Evolutionary conservation across 768 basidiomycete genomes (phyloP).

Genomic region (Solioccasus polychromus): DNA sequence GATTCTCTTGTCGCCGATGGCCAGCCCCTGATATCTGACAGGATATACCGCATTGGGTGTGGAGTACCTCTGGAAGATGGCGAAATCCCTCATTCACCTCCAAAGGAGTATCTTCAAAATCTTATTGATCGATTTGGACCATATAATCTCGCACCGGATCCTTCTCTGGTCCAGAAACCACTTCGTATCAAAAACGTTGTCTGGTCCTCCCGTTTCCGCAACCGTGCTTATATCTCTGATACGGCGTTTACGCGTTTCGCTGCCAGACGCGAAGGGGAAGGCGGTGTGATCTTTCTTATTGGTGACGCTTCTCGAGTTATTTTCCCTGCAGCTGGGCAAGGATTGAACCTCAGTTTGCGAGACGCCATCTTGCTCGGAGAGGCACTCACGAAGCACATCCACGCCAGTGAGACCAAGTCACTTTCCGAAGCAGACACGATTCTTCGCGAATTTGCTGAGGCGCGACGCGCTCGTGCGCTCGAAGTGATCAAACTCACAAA

Average conservation of each 20-base stretch:
- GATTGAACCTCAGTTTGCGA: neutral
- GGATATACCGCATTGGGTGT: constrained; percentile 38
- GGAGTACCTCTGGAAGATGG: constrained; percentile 29
- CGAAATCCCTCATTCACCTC: constrained; percentile 32
- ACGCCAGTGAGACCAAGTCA: neutral
- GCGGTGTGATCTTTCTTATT: neutral
- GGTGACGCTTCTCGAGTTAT: neutral
- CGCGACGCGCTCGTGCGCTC: neutral
- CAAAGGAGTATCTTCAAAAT: constrained; percentile 39
- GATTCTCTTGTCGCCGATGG: constrained; percentile 14
- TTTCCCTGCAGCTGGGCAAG: neutral
- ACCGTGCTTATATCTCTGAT: neutral
- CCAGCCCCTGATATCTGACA: neutral
- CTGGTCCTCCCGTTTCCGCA: neutral
- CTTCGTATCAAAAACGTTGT: neutral
- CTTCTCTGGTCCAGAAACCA: constrained; percentile 20
- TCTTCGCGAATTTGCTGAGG: neutral
- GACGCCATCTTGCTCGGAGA: neutral
- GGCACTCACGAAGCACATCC: neutral
- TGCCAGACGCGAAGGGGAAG: neutral
- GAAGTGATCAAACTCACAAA: neutral
- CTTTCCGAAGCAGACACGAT: neutral
- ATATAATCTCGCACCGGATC: constrained; percentile 31
- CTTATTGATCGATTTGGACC: constrained; percentile 41
- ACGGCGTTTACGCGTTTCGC: neutral